Conservation (phyloP, 208 protist genomes). For the Leishmania mexicana region DNA sequence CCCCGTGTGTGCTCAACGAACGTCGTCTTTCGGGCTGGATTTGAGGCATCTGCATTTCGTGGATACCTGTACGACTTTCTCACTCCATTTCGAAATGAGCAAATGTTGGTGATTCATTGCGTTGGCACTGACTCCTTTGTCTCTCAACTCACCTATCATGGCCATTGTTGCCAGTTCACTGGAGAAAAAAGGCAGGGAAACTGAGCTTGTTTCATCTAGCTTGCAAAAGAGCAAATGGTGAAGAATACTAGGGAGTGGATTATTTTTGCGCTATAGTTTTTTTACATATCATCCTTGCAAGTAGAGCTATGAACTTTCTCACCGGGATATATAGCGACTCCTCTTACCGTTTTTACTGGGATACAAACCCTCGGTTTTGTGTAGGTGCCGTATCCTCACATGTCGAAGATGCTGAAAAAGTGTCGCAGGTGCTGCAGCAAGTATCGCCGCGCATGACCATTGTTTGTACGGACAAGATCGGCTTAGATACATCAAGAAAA, state of each 20-base stretch:
- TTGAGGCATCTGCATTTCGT: not conserved
- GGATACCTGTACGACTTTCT: not conserved
- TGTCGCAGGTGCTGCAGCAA: slow-evolving; percentile 17
- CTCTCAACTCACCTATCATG: not conserved
- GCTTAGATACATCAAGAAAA: not conserved
- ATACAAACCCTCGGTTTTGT: slow-evolving; percentile 42
- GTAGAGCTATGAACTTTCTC: slow-evolving; percentile 47
- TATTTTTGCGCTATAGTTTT: not conserved
- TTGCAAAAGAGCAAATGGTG: not conserved
- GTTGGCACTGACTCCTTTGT: not conserved
- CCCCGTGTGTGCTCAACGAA: not conserved
- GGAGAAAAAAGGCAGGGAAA: not conserved
- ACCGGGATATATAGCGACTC: slow-evolving; percentile 41
- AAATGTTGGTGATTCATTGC: not conserved
- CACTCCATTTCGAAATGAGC: not conserved
- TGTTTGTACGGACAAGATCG: slow-evolving; percentile 30
- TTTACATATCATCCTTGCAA: not conserved
- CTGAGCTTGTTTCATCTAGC: not conserved
- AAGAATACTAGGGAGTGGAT: not conserved
- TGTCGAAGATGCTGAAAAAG: slow-evolving; percentile 32
- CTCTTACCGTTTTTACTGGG: slow-evolving; percentile 39
- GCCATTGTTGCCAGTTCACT: not conserved
- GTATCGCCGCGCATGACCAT: slow-evolving; percentile 10
- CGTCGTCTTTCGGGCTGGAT: not conserved
- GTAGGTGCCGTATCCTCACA: slow-evolving; percentile 32